These are phyloP conservation scores for Tolypocladium tundrense DNA, from an alignment of 2,329 filamentous ascomycete species.

Conservation along the genomic window DNA sequence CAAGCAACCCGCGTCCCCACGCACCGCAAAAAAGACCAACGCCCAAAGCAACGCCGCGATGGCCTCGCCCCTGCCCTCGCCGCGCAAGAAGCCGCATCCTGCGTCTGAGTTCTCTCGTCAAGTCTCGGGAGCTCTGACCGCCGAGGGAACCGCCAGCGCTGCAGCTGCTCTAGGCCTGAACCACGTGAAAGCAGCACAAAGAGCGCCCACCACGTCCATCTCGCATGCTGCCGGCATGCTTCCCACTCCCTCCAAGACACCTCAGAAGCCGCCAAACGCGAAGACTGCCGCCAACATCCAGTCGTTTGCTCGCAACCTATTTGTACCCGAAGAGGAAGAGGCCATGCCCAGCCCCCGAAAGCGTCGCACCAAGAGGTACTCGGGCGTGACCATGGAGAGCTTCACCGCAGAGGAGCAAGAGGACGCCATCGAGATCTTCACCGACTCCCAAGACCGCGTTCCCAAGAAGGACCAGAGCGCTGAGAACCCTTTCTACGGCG, in stretches of 20 bases:
- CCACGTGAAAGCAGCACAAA: slow-evolving; percentile 15
- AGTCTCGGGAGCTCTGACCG: slow-evolving; percentile 33
- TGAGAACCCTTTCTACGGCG: slow-evolving; percentile 64
- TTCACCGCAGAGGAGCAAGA: slow-evolving; percentile 47
- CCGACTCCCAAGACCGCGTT: slow-evolving; percentile 68
- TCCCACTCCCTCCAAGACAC: slow-evolving; percentile 71
- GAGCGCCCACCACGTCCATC: slow-evolving; percentile 14
- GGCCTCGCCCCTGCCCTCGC: slow-evolving; percentile 34
- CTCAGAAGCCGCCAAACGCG: slow-evolving; percentile 48
- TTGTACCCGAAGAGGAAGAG: slow-evolving; percentile 48
- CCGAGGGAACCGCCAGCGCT: slow-evolving; percentile 31
- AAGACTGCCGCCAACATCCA: slow-evolving; percentile 41
- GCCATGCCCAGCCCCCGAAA: slow-evolving; percentile 50
- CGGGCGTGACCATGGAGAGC: slow-evolving; percentile 43
- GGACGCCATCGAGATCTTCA: slow-evolving; percentile 61
- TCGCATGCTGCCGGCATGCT: slow-evolving; percentile 45
- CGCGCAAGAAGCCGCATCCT: slow-evolving; percentile 40
- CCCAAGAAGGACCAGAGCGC: slow-evolving; percentile 55
- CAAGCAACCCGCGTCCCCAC: slow-evolving; percentile 19
- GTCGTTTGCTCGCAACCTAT: slow-evolving; percentile 50
- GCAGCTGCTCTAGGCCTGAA: slow-evolving; percentile 29
- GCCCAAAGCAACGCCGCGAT: slow-evolving; percentile 19
- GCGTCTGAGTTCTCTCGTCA: slow-evolving; percentile 36
- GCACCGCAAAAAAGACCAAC: slow-evolving; percentile 19
- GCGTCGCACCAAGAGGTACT: slow-evolving; percentile 46